phyloP scores from a whole-genome alignment of 2,329 filamentous ascomycete species.

The Fusarium anguioides region DNA sequence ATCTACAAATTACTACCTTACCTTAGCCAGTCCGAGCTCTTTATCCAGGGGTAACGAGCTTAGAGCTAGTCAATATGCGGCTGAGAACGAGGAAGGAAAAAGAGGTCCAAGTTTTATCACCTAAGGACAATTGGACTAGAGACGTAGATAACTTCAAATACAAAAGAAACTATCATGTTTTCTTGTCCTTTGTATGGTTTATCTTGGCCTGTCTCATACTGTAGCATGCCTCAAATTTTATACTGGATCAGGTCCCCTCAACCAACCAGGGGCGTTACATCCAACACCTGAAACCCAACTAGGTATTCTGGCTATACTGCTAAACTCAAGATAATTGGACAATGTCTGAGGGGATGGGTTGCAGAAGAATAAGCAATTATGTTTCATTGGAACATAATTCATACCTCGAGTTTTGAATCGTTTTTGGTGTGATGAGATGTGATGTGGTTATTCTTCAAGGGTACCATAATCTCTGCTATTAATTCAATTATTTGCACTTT shows the following conservation, averaged over 20 bases:
- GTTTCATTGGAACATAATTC: conserved; percentile 17
- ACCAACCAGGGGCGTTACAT: conserved; percentile 20
- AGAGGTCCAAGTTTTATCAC: neutral
- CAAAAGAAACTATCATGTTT: neutral
- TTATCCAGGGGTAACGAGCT: conserved; percentile 31
- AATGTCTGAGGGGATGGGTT: neutral
- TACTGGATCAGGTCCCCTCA: conserved; percentile 16
- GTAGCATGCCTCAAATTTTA: conserved; percentile 18
- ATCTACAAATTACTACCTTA: conserved; percentile 24
- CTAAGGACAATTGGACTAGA: neutral
- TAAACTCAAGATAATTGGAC: conserved; percentile 15
- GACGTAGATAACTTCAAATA: neutral
- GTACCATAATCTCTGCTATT: conserved; percentile 16
- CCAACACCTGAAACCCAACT: conserved; percentile 29
- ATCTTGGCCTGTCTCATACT: conserved; percentile 23
- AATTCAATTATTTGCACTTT: conserved; percentile 26
- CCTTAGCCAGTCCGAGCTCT: conserved; percentile 32
- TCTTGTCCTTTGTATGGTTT: neutral
- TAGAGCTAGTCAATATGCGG: conserved; percentile 27
- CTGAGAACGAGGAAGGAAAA: neutral
- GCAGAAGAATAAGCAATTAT: neutral
- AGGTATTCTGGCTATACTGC: conserved; percentile 7
- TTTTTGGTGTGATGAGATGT: conserved; percentile 29
- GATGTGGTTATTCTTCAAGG: conserved; percentile 27
- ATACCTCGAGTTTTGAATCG: conserved; percentile 2